Conservation (phyloP, 257 asterid genomes). For the Scutellaria barbata region DNA sequence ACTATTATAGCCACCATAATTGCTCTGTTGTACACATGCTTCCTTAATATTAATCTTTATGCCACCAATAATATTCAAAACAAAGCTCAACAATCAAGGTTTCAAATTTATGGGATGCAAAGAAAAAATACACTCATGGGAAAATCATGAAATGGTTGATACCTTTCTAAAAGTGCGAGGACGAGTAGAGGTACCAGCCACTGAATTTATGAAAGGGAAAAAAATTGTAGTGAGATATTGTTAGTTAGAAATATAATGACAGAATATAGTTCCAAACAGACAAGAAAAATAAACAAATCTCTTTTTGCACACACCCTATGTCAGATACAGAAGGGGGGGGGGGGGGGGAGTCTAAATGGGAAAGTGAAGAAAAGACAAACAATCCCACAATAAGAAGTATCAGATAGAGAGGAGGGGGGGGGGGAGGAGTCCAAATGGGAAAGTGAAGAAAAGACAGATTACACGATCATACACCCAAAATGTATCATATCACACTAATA, state of each 20-base stretch:
- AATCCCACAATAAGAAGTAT: too few relatives aligned
- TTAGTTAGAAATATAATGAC: slow-evolving; percentile 4
- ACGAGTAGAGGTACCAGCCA: slow-evolving; percentile 87
- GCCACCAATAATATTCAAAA: slow-evolving; percentile 5
- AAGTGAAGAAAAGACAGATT: not conserved
- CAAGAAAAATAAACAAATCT: slow-evolving; percentile 4
- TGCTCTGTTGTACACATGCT: slow-evolving; percentile 2
- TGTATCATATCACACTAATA: not conserved
- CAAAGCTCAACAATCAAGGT: slow-evolving; percentile 13
- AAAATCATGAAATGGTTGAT: slow-evolving; percentile 16
- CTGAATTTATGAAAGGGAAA: slow-evolving; percentile 45
- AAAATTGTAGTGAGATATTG: slow-evolving; percentile 15
- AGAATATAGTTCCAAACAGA: not conserved
- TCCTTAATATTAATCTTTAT: not conserved
- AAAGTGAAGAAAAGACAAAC: not conserved
- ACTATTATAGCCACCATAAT: not conserved
- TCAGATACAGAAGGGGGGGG: not conserved
- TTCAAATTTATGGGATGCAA: not conserved
- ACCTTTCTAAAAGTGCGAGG: slow-evolving; percentile 90
- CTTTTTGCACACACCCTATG: not conserved
- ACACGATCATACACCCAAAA: not conserved
- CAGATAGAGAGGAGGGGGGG: not conserved
- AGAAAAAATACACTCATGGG: not conserved
- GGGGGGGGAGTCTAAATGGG: not conserved
- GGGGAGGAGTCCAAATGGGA: not conserved